Evolutionary conservation across 495 filamentous ascomycete species (phyloP).

Genomic region (Tuber borchii): DNA sequence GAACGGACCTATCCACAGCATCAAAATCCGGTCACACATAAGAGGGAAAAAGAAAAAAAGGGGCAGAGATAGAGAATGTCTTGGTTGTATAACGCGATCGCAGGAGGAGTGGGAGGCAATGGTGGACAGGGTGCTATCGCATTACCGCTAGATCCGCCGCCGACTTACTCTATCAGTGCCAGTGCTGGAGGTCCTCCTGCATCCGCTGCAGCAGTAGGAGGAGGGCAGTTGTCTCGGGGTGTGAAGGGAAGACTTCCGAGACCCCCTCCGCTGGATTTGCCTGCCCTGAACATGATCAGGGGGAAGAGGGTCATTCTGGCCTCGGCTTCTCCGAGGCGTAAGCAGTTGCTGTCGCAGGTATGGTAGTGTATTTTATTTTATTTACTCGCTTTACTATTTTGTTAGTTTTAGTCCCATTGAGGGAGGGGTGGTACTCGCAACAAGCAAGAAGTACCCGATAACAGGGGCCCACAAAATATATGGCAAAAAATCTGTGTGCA

Average conservation of each 20-base stretch:
- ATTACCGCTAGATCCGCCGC: slow-evolving; percentile 4
- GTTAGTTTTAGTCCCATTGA: neutral
- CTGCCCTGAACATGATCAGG: slow-evolving; percentile 64
- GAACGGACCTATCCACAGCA: neutral
- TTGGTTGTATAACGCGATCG: neutral
- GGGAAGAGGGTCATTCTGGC: slow-evolving; percentile 76
- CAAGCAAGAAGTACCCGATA: no score
- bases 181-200: neutral
- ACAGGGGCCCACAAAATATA: no score
- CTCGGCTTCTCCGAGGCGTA: slow-evolving; percentile 75
- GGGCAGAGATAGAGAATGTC: neutral
- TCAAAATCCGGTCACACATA: neutral
- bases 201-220: slow-evolving; percentile 40
- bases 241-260: neutral
- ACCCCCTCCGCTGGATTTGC: slow-evolving; percentile 64
- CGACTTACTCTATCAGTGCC: slow-evolving; percentile 6
- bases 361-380: slow-evolving; percentile 14
- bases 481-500: no score
- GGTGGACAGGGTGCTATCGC: neutral
- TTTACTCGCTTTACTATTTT: neutral
- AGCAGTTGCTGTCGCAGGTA: slow-evolving; percentile 64
- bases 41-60: neutral
- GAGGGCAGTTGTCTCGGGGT: neutral
- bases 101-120: neutral
- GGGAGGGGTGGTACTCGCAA: neutral